Conservation (phyloP, 2,329 filamentous ascomycete genomes). For the Zalaria obscura region DNA sequence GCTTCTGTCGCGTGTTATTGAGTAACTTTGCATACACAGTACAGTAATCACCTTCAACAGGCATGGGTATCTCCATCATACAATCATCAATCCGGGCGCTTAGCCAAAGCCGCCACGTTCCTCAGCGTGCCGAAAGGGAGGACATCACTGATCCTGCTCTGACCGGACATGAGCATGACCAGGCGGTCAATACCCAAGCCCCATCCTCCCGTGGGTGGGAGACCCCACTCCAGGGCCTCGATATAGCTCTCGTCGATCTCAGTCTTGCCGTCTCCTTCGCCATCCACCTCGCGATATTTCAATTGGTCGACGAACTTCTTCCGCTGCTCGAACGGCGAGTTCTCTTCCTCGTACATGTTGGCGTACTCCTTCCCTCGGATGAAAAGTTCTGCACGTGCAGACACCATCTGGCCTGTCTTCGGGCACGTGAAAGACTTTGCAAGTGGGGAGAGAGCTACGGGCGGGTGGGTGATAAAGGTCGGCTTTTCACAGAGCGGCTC, state of each 20-base stretch:
- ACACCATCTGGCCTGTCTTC: conserved; percentile 40
- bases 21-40: too few species aligned
- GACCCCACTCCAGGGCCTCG: conserved; percentile 68
- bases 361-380: conserved; percentile 61
- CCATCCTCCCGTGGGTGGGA: conserved; percentile 96
- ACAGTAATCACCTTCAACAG: too few species aligned
- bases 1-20: too few species aligned
- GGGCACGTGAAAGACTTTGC: conserved; percentile 73
- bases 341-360: conserved; percentile 98
- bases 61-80: too few species aligned
- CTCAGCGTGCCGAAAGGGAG: conserved; percentile 77
- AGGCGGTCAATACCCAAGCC: conserved; percentile 84
- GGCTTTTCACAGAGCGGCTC: conserved; percentile 62
- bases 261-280: conserved; percentile 26
- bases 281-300: conserved; percentile 22
- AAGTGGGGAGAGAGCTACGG: conserved; percentile 79
- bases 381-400: conserved; percentile 23
- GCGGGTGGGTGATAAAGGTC: conserved; percentile 80
- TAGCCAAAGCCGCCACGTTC: conserved; percentile 31
- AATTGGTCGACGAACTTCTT: conserved; percentile 59
- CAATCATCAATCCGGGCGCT: conserved; percentile 26
- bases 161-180: conserved; percentile 77
- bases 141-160: conserved; percentile 69
- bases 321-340: conserved; percentile 75
- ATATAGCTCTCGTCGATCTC: conserved; percentile 68